Percentiles rank a stretch among this genome's conserved stretches.
Conservation (phyloP, 1,284 basidiomycete species). For the Entoloma clypeatum region DNA sequence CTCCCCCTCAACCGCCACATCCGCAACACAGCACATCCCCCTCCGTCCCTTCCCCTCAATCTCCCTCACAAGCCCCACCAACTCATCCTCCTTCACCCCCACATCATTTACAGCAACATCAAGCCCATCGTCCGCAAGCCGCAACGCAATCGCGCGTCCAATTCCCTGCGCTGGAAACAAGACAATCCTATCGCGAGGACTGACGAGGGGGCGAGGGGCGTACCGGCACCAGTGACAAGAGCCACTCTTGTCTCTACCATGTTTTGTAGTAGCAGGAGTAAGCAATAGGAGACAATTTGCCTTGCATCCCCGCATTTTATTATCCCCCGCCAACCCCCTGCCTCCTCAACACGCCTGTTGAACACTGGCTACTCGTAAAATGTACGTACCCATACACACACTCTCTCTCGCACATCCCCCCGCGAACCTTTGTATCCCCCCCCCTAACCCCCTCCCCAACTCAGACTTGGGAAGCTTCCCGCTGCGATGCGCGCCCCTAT, state of each 20-base stretch:
- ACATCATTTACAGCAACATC: conserved; percentile 21
- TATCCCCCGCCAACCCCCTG: no score
- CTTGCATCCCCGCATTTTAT: no score
- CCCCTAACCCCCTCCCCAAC: no score
- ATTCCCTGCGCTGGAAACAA: conserved; percentile 15
- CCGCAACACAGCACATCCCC: conserved; percentile 23
- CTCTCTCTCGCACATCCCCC: no score
- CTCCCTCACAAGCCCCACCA: conserved; percentile 18
- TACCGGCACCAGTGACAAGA: conserved; percentile 18
- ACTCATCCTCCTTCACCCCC: conserved; percentile 4
- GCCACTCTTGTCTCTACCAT: conserved; percentile 10
- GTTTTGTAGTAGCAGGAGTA: no score
- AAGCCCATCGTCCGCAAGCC: conserved; percentile 20
- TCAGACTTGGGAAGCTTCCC: no score
- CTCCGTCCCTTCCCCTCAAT: conserved; percentile 25
- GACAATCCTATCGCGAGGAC: neutral
- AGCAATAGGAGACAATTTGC: no score
- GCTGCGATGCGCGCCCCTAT: no score
- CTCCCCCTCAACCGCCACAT: conserved; percentile 33
- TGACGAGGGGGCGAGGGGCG: neutral
- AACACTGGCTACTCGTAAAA: no score
- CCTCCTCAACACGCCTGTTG: no score
- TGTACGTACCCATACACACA: no score
- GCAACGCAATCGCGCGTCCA: conserved; percentile 19
- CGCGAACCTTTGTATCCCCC: no score